Percentiles rank a stretch among this genome's conserved stretches.
These are phyloP conservation scores for Gracilaria domingensis DNA, from an alignment of 23 red algal species.

Conservation along the genomic window DNA sequence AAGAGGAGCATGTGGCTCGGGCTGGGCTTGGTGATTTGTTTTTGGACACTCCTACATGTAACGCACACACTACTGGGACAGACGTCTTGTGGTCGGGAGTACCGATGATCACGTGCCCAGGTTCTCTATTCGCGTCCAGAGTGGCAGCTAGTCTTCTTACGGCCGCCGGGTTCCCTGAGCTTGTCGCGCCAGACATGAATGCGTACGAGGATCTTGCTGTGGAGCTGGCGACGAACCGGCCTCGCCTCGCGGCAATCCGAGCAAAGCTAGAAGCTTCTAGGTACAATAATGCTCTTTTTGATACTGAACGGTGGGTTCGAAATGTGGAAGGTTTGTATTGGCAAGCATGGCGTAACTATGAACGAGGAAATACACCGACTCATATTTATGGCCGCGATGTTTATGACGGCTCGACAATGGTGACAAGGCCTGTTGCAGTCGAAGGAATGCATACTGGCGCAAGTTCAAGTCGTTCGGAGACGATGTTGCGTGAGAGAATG, in stretches of 20 bases:
- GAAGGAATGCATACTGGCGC: slow-evolving; percentile 53
- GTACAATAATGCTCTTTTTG: slow-evolving; percentile 64
- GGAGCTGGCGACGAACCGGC: slow-evolving; percentile 65
- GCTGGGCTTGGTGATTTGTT: slow-evolving; percentile 83
- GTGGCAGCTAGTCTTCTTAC: slow-evolving; percentile 82
- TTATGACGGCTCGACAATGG: slow-evolving; percentile 64
- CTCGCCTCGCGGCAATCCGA: slow-evolving; percentile 33
- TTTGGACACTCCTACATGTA: slow-evolving; percentile 85
- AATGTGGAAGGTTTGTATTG: slow-evolving; percentile 83
- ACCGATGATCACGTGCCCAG: slow-evolving; percentile 82
- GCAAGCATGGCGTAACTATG: slow-evolving; percentile 75
- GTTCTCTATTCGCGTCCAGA: slow-evolving; percentile 75
- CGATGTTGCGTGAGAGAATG: slow-evolving; percentile 36
- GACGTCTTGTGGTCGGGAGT: slow-evolving; percentile 87
- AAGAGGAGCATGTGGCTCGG: slow-evolving; percentile 86
- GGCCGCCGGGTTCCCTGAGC: slow-evolving; percentile 79
- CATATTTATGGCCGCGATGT: slow-evolving; percentile 72
- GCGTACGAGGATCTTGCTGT: slow-evolving; percentile 86
- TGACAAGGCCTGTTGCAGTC: slow-evolving; percentile 42
- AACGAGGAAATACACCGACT: slow-evolving; percentile 46
- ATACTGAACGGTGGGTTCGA: slow-evolving; percentile 81
- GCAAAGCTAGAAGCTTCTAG: slow-evolving; percentile 53
- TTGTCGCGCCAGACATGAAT: slow-evolving; percentile 73
- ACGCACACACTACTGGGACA: slow-evolving; percentile 86
- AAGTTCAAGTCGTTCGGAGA: slow-evolving; percentile 39